phyloP scores from a whole-genome alignment of 2,329 filamentous ascomycete genomes.

The Pestalotiopsis fici region DNA sequence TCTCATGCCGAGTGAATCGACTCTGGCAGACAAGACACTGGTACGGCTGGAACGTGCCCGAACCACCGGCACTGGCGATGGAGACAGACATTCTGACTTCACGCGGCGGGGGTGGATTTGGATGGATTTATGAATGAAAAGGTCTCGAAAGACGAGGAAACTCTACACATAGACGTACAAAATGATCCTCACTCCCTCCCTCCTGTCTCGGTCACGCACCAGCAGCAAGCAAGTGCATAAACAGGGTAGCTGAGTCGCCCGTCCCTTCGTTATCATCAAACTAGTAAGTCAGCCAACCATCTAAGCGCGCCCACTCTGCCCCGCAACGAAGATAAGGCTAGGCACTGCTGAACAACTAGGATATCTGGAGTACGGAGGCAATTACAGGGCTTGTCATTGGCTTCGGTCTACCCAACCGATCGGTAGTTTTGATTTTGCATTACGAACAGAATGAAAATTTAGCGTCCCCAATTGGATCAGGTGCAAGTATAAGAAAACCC shows the following conservation, averaged over 20 bases:
- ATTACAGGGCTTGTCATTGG: neutral
- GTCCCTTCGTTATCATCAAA: neutral
- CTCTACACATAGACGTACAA: too few relatives aligned
- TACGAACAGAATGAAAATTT: neutral
- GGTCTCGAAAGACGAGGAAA: too few relatives aligned
- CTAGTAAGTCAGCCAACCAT: neutral
- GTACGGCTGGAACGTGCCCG: neutral
- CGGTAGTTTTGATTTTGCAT: neutral
- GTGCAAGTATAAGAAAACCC: neutral
- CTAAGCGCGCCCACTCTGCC: neutral
- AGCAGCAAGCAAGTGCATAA: neutral
- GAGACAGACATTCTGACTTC: neutral
- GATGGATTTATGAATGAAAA: neutral
- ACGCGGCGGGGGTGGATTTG: neutral
- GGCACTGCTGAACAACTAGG: neutral
- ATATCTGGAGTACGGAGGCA: neutral
- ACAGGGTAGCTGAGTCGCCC: neutral
- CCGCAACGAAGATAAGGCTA: conserved; percentile 2
- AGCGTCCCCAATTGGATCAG: neutral
- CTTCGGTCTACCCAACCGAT: neutral
- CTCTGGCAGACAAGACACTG: conserved; percentile 6
- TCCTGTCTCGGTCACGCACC: neutral
- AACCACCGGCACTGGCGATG: neutral
- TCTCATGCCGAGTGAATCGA: conserved; percentile 4
- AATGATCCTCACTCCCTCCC: neutral